A percentile compares a stretch with the other conserved stretches of the same genome.
Conservation (phyloP, 257 asterid species). For the Dorcoceras hygrometricum region DNA sequence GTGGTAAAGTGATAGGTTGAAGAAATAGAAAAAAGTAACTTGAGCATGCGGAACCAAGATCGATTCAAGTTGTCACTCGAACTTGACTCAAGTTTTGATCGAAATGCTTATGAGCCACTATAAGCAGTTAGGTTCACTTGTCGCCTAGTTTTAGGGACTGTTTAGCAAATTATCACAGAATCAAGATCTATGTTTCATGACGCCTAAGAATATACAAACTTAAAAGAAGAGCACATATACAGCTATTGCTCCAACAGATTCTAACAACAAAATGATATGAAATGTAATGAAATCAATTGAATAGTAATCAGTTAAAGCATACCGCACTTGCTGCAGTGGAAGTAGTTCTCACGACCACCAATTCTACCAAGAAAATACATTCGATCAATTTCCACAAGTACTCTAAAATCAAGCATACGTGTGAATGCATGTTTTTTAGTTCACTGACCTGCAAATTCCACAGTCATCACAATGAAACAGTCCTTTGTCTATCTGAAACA, state of each 20-base stretch:
- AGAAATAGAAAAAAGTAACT: no score
- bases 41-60: no score
- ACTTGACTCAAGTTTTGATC: no score
- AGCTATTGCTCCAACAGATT: neutral
- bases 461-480: constrained; percentile 95
- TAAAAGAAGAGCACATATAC: neutral
- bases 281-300: neutral
- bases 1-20: no score
- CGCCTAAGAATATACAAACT: neutral
- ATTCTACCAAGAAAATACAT: constrained; percentile 36
- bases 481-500: constrained; percentile 67
- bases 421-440: neutral
- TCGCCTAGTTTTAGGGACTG: no score
- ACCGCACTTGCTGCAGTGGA: constrained; percentile 96
- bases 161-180: no score
- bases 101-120: no score
- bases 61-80: no score
- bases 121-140: no score
- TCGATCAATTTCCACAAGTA: neutral
- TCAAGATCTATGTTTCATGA: neutral
- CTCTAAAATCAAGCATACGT: neutral
- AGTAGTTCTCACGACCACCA: constrained; percentile 87
- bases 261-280: neutral
- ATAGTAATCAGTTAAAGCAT: constrained; percentile 18
- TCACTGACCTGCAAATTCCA: constrained; percentile 85